Evolutionary conservation across 768 basidiomycete genomes (phyloP), one percentile per base, ranked within the genome.

Genomic region (Symmetrospora coprosmae): DNA sequence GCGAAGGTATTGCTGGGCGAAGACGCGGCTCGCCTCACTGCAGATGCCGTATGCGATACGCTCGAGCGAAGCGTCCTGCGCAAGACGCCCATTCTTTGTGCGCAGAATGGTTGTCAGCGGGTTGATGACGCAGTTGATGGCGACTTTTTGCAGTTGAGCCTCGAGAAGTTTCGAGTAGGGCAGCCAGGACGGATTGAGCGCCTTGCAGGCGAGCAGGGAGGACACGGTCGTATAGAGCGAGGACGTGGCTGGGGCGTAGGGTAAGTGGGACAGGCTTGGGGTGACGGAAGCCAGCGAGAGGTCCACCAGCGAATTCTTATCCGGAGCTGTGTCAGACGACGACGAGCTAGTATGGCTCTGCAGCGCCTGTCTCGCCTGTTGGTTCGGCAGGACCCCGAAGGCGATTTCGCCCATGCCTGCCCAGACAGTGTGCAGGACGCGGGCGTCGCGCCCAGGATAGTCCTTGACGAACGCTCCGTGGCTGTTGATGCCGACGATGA

Each of bases 321-420:
- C 21, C 23, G 63, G 39, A n/a, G 30, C 47, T 51, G 68, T 53
- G 66, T 69, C 47, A 61, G 67, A 46, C 46, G 65, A 38, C 60
- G 67, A 62, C 66, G 68, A 61, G n/a, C 50, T 43, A 40, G 39
- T 61, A 61, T 0, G 48, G 58, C 34, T 43, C 28, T 17, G 23
- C n/a, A 25, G 66, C 38, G 21, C n/a, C 14, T 64, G 50, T 3
- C 64, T 55, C 19, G 78, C 77, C 33, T 66, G 69, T 16, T 78
- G 75, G 71, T 90, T 86, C 13, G 85, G 82, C 2, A 85, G 77
- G 55, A 92, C 80, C 16, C 81, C 87, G 61, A 91, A 87, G n/a
- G 80, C 76, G 66, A 94, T 76, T 6, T 76, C 70, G 5, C 87
- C 88, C 9, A 79, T 48, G 5, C 84, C 84, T 6, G 82, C 75